Evolutionary conservation across 2,329 filamentous ascomycete species (phyloP).

Genomic region (Diaporthe vexans): DNA sequence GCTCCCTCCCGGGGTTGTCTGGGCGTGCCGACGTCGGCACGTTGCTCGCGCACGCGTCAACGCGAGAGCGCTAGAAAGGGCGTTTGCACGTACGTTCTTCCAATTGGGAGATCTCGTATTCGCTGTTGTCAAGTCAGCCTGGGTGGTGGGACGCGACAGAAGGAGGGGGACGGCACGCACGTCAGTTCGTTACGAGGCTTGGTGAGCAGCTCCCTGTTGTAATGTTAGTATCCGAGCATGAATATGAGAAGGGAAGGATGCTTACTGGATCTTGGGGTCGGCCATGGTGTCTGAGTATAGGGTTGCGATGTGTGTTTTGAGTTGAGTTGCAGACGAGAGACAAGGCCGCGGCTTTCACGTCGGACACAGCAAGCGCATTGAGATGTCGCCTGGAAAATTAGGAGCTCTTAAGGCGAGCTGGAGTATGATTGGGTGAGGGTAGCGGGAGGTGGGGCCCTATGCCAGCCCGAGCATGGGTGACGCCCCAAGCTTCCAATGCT

Average conservation of each 20-base stretch:
- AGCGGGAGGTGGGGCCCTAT: conserved; percentile 16
- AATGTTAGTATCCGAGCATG: conserved; percentile 40
- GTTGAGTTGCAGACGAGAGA: conserved; percentile 15
- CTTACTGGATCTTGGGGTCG: conserved; percentile 81
- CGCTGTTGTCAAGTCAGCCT: conserved; percentile 63
- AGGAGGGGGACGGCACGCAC: conserved; percentile 67
- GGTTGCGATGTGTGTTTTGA: conserved; percentile 37
- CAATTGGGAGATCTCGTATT: conserved; percentile 88
- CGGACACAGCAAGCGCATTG: conserved; percentile 22
- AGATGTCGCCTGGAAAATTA: conserved; percentile 35
- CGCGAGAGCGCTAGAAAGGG: neutral
- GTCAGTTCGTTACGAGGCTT: conserved; percentile 93
- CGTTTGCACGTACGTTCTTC: conserved; percentile 43
- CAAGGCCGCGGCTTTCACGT: conserved; percentile 28
- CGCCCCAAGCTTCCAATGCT: conserved; percentile 26
- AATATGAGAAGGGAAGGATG: conserved; percentile 38
- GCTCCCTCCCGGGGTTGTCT: neutral
- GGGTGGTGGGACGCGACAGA: conserved; percentile 14
- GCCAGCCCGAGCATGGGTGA: conserved; percentile 16
- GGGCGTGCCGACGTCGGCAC: no score
- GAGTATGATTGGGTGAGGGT: conserved; percentile 28
- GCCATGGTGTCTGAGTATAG: conserved; percentile 62
- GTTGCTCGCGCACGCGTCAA: neutral
- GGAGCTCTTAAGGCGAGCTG: conserved; percentile 27
- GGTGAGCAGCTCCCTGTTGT: conserved; percentile 83